These are phyloP conservation scores for Macrophomina tecta DNA, from an alignment of 2,329 filamentous ascomycete genomes.

Conservation along the genomic window DNA sequence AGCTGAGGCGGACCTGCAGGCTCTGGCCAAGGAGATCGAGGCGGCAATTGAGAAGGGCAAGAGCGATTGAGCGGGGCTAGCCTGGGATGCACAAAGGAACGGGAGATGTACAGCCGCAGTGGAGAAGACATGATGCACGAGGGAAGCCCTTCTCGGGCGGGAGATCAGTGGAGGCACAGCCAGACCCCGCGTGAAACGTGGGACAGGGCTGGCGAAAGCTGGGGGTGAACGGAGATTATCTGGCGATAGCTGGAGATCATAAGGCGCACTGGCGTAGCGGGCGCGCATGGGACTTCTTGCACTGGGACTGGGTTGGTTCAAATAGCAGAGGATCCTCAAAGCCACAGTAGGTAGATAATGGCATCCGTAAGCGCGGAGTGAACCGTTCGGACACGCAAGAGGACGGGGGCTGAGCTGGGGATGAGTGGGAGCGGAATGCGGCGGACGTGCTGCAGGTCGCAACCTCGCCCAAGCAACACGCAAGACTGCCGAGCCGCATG, in stretches of 20 bases:
- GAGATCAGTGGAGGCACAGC: constrained; percentile 1
- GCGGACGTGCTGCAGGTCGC: constrained; percentile 9
- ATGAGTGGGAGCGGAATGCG: constrained; percentile 2
- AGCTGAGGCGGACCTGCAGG: constrained; percentile 51
- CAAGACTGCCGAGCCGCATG: constrained; percentile 9
- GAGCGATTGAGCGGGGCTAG: constrained; percentile 14
- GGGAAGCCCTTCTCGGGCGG: neutral
- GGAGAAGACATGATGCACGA: neutral
- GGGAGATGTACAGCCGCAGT: constrained; percentile 7
- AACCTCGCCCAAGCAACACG: neutral
- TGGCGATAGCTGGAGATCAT: constrained; percentile 17
- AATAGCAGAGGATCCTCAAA: neutral
- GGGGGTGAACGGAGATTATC: neutral
- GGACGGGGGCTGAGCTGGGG: constrained; percentile 3
- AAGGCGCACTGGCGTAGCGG: constrained; percentile 23
- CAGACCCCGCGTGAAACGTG: neutral
- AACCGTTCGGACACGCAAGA: neutral
- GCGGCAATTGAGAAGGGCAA: constrained; percentile 57
- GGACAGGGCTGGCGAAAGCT: constrained; percentile 1
- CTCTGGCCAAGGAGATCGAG: constrained; percentile 51
- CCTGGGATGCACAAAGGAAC: neutral
- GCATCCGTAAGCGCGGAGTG: neutral
- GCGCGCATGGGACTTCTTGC: constrained; percentile 4
- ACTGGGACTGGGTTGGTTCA: constrained; percentile 1
- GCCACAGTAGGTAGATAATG: neutral